Evolutionary conservation across 208 protist species (phyloP), one percentile per base, ranked within the genome.

Genomic region (Angomonas deanei): DNA sequence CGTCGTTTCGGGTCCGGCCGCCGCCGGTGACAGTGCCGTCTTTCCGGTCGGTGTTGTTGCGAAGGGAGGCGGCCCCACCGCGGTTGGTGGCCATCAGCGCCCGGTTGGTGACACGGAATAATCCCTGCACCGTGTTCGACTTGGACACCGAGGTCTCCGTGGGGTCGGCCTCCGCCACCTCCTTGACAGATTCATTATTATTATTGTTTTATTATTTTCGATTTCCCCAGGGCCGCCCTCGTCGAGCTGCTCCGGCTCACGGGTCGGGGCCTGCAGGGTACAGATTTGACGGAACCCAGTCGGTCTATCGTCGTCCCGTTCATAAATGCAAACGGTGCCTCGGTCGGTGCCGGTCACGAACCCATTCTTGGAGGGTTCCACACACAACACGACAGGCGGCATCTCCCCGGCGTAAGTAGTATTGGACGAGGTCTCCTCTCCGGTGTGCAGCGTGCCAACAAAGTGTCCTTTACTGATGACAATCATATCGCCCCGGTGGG

Each of bases 401-500:
- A 17, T 28, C 0, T 38, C 19, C 39, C 21, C 38, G 34, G 26
- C 47, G 27, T n/a, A 28, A 23, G 1, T 46, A 26, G 36, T 42
- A 21, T 31, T 53, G 46, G 24, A 32, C 1, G 38, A 3, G 65
- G 70, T 31, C n/a, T 49, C 42, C 49, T 70, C 63, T 3, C 84
- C 64, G 13, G 75, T 48, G 17, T n/a, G n/a, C n/a, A 93, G 57
- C 28, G 79, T 30, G 11, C 73, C 47, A 26, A 76, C 46, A 65
- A 77, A 93, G 54, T 83, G 80, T 21, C 80, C 83, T 0, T 74
- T 60, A 8, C 97, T 87, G 47, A 97, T 74, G 27, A 98, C 61
- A 15, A 96, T 56, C 54, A 97, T 72, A 17, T 92, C 80, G 50
- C 90, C 93, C 17, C 60, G 76, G 30, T 86, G 75, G 2, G 94